phyloP scores from a whole-genome alignment of 768 basidiomycete genomes.

The Sporobolomyces pararoseus region DNA sequence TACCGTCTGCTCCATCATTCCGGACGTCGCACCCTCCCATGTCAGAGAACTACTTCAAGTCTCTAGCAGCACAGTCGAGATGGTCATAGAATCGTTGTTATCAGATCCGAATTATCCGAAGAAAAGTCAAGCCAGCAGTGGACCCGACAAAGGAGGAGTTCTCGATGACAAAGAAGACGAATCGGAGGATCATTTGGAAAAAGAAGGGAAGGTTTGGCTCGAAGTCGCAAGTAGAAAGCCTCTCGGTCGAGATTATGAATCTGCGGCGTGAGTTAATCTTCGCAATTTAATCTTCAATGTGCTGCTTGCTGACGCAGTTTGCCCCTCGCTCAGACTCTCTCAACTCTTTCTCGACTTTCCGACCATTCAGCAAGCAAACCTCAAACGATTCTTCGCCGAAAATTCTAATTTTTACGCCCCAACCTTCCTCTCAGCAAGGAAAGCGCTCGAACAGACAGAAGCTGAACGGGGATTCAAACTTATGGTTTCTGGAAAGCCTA shows the following conservation, averaged over 20 bases:
- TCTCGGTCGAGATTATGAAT: constrained; percentile 9
- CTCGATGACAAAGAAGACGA: neutral
- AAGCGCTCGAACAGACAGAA: neutral
- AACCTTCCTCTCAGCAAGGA: constrained; percentile 14
- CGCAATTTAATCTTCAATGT: too few species aligned
- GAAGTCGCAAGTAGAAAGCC: neutral
- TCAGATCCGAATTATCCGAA: constrained; percentile 20
- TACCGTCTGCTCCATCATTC: constrained; percentile 28
- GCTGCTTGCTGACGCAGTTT: too few species aligned
- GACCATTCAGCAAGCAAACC: constrained; percentile 11
- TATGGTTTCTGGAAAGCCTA: neutral
- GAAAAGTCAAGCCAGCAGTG: neutral
- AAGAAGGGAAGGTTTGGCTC: neutral
- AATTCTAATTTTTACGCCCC: constrained; percentile 31
- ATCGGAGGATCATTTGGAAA: neutral
- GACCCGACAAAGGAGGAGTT: neutral
- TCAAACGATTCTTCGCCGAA: constrained; percentile 23
- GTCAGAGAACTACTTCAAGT: constrained; percentile 15
- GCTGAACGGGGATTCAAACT: constrained; percentile 3
- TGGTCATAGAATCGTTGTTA: constrained; percentile 25
- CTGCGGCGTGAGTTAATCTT: constrained; percentile 24
- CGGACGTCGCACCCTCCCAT: constrained; percentile 22
- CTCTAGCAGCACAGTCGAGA: constrained; percentile 21
- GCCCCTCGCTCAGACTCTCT: constrained; percentile 15
- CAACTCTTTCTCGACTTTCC: constrained; percentile 38